Evolutionary conservation across 2,329 filamentous ascomycete species (phyloP).

Genomic region (Alternaria tenuissima): DNA sequence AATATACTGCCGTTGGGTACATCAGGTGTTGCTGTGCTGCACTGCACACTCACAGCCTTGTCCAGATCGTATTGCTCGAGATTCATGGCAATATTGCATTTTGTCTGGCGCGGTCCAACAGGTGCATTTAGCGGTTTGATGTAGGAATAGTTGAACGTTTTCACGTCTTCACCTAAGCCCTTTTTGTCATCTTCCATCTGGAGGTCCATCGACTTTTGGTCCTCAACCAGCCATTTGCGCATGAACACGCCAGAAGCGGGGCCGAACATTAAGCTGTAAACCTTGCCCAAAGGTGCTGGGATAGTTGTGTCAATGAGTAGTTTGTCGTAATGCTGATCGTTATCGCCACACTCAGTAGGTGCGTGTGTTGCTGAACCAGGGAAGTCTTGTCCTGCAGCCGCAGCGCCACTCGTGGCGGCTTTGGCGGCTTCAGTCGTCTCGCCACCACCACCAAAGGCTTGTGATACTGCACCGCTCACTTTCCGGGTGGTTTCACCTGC

Average conservation of each 20-base stretch:
- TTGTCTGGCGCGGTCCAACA: slow-evolving; percentile 93
- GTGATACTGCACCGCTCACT: slow-evolving; percentile 65
- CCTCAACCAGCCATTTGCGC: slow-evolving; percentile 81
- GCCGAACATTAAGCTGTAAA: slow-evolving; percentile 89
- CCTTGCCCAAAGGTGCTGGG: slow-evolving; percentile 86
- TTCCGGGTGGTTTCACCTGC: slow-evolving; percentile 72
- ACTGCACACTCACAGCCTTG: slow-evolving; percentile 81
- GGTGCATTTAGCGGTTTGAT: slow-evolving; percentile 87
- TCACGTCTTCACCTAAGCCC: slow-evolving; percentile 77
- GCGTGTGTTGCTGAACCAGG: slow-evolving; percentile 84
- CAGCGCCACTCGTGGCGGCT: slow-evolving; percentile 53
- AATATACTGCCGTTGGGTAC: slow-evolving; percentile 95
- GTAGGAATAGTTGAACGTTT: slow-evolving; percentile 79
- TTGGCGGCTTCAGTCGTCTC: slow-evolving; percentile 46
- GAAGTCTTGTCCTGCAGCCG: slow-evolving; percentile 68
- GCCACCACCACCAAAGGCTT: slow-evolving; percentile 50
- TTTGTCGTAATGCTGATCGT: slow-evolving; percentile 81
- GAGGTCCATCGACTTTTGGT: slow-evolving; percentile 90
- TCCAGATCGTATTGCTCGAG: slow-evolving; percentile 88
- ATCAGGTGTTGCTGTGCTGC: slow-evolving; percentile 89
- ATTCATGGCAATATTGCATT: slow-evolving; percentile 86
- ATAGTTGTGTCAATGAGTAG: slow-evolving; percentile 85
- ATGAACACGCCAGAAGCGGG: slow-evolving; percentile 81
- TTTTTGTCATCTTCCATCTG: slow-evolving; percentile 83
- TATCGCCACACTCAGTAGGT: slow-evolving; percentile 85